A percentile compares a stretch with the other conserved stretches of the same genome.
Conservation (phyloP, 805 yeast species). For the Candida khao-thaluensis region DNA sequence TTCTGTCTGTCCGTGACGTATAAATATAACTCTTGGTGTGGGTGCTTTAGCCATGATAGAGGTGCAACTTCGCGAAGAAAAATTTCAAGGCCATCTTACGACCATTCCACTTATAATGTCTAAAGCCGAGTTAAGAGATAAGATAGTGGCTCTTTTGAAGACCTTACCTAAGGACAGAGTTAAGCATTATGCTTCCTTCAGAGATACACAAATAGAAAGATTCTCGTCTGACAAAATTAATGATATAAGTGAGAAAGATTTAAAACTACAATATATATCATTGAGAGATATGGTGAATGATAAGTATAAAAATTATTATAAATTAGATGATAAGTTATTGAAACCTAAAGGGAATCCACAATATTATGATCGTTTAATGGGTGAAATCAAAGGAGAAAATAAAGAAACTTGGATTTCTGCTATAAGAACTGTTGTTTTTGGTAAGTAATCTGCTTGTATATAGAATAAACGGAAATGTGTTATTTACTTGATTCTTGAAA, state of each 20-base stretch:
- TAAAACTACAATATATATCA: constrained; percentile 59
- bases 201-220: constrained; percentile 55
- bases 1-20: constrained; percentile 90
- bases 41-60: constrained; percentile 20
- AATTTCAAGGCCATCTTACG: background rate
- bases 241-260: constrained; percentile 47
- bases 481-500: too few relatives aligned
- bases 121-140: constrained; percentile 51
- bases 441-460: constrained; percentile 43
- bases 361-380: constrained; percentile 69
- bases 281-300: constrained; percentile 56
- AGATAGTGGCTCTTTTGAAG: constrained; percentile 56
- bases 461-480: constrained; percentile 1
- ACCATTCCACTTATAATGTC: too few relatives aligned
- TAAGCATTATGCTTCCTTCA: constrained; percentile 68
- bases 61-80: background rate
- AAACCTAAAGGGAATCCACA: constrained; percentile 83
- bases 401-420: constrained; percentile 67
- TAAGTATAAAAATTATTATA: constrained; percentile 62
- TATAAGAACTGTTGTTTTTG: constrained; percentile 71
- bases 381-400: constrained; percentile 69
- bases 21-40: constrained; percentile 67
- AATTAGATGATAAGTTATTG: constrained; percentile 62
- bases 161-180: constrained; percentile 68
- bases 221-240: constrained; percentile 35